A percentile compares a stretch with the other conserved stretches of the same genome.
phyloP scores from a whole-genome alignment of 352 stramenopile species.

The Phytophthora megakarya region DNA sequence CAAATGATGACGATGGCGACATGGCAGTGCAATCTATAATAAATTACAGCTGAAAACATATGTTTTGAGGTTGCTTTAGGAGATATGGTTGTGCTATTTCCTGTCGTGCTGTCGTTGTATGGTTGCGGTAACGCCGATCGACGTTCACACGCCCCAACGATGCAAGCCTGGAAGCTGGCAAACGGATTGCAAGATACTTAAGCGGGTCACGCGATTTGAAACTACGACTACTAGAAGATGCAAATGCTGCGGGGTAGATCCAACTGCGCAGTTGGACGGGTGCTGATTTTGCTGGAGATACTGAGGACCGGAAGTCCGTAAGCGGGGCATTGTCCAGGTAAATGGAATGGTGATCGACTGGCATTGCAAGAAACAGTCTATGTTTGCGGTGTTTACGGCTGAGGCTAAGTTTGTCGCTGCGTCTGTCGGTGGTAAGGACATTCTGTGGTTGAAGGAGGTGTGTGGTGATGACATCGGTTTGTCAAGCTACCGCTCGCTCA shows the following conservation, averaged over 20 bases:
- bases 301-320: conserved; percentile 19
- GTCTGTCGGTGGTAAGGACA: not conserved
- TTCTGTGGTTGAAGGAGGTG: not conserved
- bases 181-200: not conserved
- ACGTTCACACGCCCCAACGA: not conserved
- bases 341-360: conserved; percentile 16
- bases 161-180: conserved; percentile 1
- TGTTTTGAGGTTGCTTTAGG: too few relatives aligned
- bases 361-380: conserved; percentile 16
- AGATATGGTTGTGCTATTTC: too few relatives aligned
- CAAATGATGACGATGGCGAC: too few relatives aligned
- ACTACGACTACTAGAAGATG: not conserved
- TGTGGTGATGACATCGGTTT: too few relatives aligned
- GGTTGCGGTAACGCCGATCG: too few relatives aligned
- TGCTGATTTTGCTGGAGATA: not conserved
- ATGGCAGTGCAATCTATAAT: too few relatives aligned
- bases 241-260: not conserved
- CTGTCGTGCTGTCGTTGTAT: too few relatives aligned
- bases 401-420: conserved; percentile 21
- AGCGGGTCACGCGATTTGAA: conserved; percentile 1
- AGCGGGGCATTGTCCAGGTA: conserved; percentile 18
- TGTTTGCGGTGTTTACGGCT: conserved; percentile 15
- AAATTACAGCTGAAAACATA: too few relatives aligned
- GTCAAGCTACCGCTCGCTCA: too few relatives aligned
- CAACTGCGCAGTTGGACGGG: not conserved